phyloP scores from a whole-genome alignment of 257 asterid genomes.

The Solanum stenotomum region DNA sequence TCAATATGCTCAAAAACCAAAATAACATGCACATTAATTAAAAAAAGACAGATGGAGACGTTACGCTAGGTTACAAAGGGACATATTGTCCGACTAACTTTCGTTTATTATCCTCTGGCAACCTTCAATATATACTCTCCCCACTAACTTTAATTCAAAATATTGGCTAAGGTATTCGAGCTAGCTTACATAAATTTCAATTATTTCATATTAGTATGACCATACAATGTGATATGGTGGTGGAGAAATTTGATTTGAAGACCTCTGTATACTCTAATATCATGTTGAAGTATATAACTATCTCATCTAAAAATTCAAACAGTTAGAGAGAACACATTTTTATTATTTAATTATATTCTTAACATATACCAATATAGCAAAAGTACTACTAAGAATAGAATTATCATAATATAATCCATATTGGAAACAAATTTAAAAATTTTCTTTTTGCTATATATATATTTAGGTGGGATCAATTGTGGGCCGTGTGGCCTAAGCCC shows the following conservation, averaged over 20 bases:
- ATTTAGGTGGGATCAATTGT: neutral
- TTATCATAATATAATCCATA: too few species aligned
- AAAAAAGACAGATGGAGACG: neutral
- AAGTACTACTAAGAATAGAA: neutral
- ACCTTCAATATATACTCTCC: neutral
- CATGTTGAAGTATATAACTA: too few species aligned
- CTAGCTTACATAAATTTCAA: neutral
- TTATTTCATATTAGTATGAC: too few species aligned
- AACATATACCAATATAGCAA: neutral
- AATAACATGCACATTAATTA: neutral
- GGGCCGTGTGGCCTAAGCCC: neutral
- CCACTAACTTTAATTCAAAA: neutral
- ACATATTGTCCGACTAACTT: neutral
- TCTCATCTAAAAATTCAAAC: too few species aligned
- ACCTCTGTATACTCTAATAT: rapidly evolving
- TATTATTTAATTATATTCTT: too few species aligned
- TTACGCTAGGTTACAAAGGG: neutral
- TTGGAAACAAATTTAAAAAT: too few species aligned
- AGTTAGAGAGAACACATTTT: rapidly evolving
- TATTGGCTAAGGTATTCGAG: too few species aligned
- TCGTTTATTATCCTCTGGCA: neutral
- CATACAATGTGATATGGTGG: neutral
- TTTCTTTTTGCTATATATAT: too few species aligned
- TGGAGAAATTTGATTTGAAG: too few species aligned
- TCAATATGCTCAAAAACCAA: neutral